Evolutionary conservation across 78 protist species (phyloP), one percentile per base, ranked within the genome.

Genomic region (Speleostelium caveatum): DNA sequence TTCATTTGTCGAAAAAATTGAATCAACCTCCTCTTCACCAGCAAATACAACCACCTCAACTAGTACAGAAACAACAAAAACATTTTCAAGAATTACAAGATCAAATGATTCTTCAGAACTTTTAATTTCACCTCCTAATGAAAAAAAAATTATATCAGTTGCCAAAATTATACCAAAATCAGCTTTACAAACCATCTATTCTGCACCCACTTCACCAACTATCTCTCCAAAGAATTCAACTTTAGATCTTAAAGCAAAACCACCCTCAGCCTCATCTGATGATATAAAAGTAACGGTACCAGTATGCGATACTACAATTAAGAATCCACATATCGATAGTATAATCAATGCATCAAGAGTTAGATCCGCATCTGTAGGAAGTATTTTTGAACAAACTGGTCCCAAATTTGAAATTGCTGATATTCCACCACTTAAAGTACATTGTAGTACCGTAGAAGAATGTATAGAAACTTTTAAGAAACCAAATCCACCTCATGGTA

Each of bases 381-480:
- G 63, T 59, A 26, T 80, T 7, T 7, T 80, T 32, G 90, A 80
- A 60, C 51, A 53, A 24, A 42, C 65, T 19, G 53, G 53, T 45
- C 14, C 72, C 2, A 80, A 69, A 59, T 80, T 59, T 59, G 90
- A 69, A 41, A 35, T 80, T 26, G 78, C 17, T 7, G 90, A 80
- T 6, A 80, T 80, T 30, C 90, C 90, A 24, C 90, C 90, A 28
- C 72, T 80, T 5, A 80, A 80, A 51, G 90, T 80, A 2, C 90
- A 80, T 42, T 73, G 74, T 30, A 24, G 69, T 5, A 22, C 61
- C 2, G 56, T 80, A 39, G 90, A 80, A 2, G 90, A 80, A 21
- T 80, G 90, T 58, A 30, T 80, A 16, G 90, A 80, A 5, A 22
- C 22, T 7, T 69, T 80, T 59, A 26, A 33, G 3, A 80, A 80